Base-by-base conservation (phyloP, 345 rosid species). In the Ceriops tagal region DNA sequence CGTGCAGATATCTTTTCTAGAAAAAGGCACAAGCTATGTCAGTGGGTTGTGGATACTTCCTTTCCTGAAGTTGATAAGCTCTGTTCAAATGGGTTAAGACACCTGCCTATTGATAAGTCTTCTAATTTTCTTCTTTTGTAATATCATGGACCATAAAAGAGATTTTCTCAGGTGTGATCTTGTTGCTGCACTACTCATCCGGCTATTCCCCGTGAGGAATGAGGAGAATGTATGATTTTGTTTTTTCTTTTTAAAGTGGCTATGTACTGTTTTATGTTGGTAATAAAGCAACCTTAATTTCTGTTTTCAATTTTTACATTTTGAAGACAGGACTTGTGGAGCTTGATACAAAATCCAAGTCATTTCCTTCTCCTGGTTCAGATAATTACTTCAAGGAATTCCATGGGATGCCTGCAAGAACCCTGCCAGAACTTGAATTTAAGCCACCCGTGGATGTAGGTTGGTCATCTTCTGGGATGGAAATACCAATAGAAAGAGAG, bases 21-120 rank as follows among this genome's bases (percentile, higher is more conserved):
- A 65, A 88, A 83, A 85, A 86, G 90, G 73, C 74, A 78, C 68
- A 86, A 72, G 66, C 84, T 92, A 64, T 78, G 24, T 51, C 86
- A 79, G 55, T 83, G 83, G 90, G 84, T 84, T 72, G 75, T 69
- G 43, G 77, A 79, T 51, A 75, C 80, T 37, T 80, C 87, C 65
- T 75, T 71, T 78, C 76, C 90, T 77, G 86, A 80, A 77, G 52
- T 76, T 26, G 70, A 77, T 47, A 78, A 83, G 74, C 81, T 79
- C 66, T 73, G 72, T 59, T 71, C 82, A 9, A 78, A 84, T 71
- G 79, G 91, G 96, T 92, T 62, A 75, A 75, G 87, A 43, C 62
- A 71, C 64, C 35, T 58, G 35, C 57, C 21, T 35, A 26, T 59
- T 19, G 28, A 21, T 35, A 35, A 20, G 65, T 53, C 46, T 4